Percentiles rank a stretch among this genome's conserved stretches.
phyloP scores from a whole-genome alignment of 1,284 basidiomycete genomes.

The Puccinia polysora region DNA sequence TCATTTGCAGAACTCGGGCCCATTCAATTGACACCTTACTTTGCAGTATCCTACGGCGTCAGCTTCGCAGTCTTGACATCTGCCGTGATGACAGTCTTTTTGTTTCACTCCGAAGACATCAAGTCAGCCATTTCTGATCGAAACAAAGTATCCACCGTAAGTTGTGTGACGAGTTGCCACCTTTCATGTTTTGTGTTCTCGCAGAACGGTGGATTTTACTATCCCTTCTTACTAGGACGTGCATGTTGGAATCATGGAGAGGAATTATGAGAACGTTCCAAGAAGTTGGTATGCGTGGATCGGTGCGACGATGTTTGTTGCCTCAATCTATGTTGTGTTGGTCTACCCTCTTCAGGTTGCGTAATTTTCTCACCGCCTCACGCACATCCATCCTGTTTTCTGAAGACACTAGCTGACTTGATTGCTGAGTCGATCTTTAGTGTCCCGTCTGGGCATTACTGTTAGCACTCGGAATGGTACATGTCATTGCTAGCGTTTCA shows the following conservation, averaged over 20 bases:
- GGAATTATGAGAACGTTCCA: constrained; percentile 32
- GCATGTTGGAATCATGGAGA: constrained; percentile 39
- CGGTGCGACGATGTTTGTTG: constrained; percentile 12
- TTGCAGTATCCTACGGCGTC: constrained; percentile 37
- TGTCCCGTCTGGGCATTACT: constrained; percentile 42
- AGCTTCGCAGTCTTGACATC: constrained; percentile 42
- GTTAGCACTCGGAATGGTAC: constrained; percentile 38
- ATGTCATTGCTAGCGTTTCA: neutral
- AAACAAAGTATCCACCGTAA: constrained; percentile 15
- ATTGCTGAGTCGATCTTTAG: too few relatives aligned
- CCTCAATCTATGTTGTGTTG: constrained; percentile 25
- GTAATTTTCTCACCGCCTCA: neutral
- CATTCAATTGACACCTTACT: constrained; percentile 41
- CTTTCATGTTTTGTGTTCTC: neutral
- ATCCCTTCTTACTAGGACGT: constrained; percentile 8
- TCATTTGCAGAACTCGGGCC: constrained; percentile 24
- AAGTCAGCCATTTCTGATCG: constrained; percentile 17
- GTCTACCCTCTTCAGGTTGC: constrained; percentile 40
- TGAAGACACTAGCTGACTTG: neutral
- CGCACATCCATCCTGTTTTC: neutral
- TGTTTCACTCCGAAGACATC: constrained; percentile 42
- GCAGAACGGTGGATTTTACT: neutral
- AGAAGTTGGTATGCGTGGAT: constrained; percentile 20
- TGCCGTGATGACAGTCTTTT: constrained; percentile 32
- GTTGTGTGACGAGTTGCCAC: neutral